Base-by-base conservation (phyloP, 2,329 filamentous ascomycete species). In the Aspergillus flavus region DNA sequence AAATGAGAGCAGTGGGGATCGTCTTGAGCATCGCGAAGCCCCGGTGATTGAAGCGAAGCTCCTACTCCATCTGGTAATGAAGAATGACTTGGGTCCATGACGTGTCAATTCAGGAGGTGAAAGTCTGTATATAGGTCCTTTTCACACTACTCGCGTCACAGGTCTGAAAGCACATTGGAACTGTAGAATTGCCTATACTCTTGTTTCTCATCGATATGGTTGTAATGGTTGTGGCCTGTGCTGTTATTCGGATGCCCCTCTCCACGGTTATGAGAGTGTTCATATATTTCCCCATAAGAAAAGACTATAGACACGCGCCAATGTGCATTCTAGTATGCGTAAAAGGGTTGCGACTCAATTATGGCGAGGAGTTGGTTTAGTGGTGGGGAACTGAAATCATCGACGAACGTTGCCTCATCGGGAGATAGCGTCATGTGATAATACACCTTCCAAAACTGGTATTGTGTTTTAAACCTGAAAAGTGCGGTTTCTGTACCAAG, bases 1-100 rank as follows among this genome's bases (percentile, higher is more conserved):
- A n/a, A 53, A 36, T 7, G 23, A 32, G 10, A 16, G 43, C 26
- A 52, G 36, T 36, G 21, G 41, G 58, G 12, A 21, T 39, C 36
- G 21, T 11, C 36, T 3, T 57, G 30, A 12, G 14, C 32, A 12
- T 63, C 54, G 12, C 34, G 34, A 23, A 59, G 57, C 41, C 60
- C 56, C 34, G 61, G 26, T n/a, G 41, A 48, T 26, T 64, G 63
- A 21, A 53, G 46, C 11, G 63, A 64, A 50, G 34, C 34, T 36
- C 52, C 26, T 16, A 41, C 53, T 50, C 46, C 57, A 26, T 62
- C 62, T 21, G 69, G 67, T 19, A 71, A 60, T n/a, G 71, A 66
- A 57, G 72, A 67, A 26, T 70, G 69, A 26, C 71, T 67, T 21
- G 66, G 68, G 45, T 70, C 64, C 74, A 75, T 74, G 6, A 41